Evolutionary conservation across 2,329 filamentous ascomycete species (phyloP), one percentile per base, ranked within the genome.

Genomic region (Lasiodiplodia citricola): DNA sequence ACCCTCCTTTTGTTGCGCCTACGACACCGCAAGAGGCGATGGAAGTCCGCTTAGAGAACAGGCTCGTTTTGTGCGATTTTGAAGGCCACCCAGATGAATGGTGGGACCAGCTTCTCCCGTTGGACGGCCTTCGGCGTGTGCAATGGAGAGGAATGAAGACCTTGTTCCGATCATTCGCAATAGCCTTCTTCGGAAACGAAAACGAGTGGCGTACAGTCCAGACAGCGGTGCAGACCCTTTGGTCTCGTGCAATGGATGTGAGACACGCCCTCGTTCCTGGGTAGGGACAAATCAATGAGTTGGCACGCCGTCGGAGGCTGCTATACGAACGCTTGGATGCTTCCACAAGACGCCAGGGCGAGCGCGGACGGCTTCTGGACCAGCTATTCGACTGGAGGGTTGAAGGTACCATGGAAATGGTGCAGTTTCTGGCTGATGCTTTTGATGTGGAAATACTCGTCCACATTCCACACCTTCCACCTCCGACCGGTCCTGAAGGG

Each of bases 321-420:
- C 21, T 60, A 38, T 60, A 60, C 23, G 56, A 60, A 60, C 23
- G 41, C n/a, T 37, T 60, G 2, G 56, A 60, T 28, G 6, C 13
- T 41, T 44, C 28, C 14, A 60, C 56, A 14, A 60, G 56, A n/a
- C 21, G 37, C n/a, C 11, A 31, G 4, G 18, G n/a, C 56, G n/a
- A 14, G 18, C 35, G 56, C 13, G 56, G 56, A 23, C 56, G 56
- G 14, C 38, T 60, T 25, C 14, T 60, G 2, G 56, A 60, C 16
- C 56, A 60, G 38, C 56, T 60, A 21, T 60, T 60, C 23, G 56
- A 60, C 11, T 60, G 56, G 56, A 60, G 56, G n/a, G 56, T 60
- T 2, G 56, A 60, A 38, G 56, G 56, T 4, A 60, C 37, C 7
- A 28, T 60, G 13, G 38, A 60, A 47, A 44, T 60, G 56, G 56